phyloP scores from a whole-genome alignment of 495 filamentous ascomycete species.

The Beverwykella pulmonaria region DNA sequence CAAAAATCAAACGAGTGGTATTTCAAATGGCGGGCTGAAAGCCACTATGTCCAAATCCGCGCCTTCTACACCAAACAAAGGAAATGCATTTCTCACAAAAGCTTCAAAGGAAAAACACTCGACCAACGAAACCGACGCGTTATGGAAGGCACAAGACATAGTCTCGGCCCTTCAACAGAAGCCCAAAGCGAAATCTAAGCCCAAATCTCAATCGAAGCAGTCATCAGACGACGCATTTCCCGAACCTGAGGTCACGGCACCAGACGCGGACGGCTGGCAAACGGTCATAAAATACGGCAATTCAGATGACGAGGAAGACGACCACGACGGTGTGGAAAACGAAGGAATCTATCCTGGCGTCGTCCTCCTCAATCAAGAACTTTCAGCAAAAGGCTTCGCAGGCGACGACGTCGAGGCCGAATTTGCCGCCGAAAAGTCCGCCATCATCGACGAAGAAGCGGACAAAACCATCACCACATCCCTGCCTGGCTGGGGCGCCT shows the following conservation, averaged over 20 bases:
- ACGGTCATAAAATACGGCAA: conserved; percentile 41
- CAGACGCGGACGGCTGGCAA: conserved; percentile 44
- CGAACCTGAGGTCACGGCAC: conserved; percentile 24
- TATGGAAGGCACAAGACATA: conserved; percentile 21
- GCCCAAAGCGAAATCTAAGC: conserved; percentile 7
- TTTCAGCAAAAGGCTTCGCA: conserved; percentile 84
- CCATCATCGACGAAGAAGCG: conserved; percentile 73
- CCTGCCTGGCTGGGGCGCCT: conserved; percentile 88
- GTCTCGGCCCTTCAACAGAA: conserved; percentile 6
- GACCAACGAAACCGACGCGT: neutral
- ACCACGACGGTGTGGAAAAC: conserved; percentile 50
- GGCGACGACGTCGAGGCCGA: conserved; percentile 84
- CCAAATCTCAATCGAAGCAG: conserved; percentile 16
- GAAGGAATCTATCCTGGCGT: conserved; percentile 50
- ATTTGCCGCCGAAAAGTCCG: conserved; percentile 79
- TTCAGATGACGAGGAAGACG: conserved; percentile 44
- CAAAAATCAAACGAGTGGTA: neutral
- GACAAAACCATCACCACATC: conserved; percentile 83
- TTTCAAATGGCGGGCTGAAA: neutral
- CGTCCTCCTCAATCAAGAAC: conserved; percentile 73
- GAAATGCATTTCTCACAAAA: conserved; percentile 19
- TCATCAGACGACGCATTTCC: conserved; percentile 17
- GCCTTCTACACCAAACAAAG: neutral
- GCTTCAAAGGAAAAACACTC: conserved; percentile 18
- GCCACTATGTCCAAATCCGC: neutral